These are phyloP conservation scores for Ailanthus altissimus DNA, from an alignment of 345 rosid species.

Conservation along the genomic window DNA sequence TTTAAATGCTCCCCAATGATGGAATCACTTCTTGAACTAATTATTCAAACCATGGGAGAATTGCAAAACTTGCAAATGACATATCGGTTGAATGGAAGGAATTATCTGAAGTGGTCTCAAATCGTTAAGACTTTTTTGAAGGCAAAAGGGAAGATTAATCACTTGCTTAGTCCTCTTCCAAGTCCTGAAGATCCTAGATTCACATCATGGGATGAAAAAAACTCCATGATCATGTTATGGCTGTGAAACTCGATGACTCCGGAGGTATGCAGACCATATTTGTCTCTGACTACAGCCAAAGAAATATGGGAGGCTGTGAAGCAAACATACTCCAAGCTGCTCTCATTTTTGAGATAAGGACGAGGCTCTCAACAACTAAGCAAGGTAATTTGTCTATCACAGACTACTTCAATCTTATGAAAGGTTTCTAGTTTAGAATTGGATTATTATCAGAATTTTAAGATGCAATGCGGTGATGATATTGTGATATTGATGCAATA, in stretches of 20 bases:
- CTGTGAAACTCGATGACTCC: neutral
- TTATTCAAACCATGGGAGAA: too few relatives aligned
- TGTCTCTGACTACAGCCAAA: neutral
- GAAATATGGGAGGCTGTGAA: neutral
- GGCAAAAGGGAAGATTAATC: too few relatives aligned
- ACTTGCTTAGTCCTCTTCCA: too few relatives aligned
- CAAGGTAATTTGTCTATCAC: neutral
- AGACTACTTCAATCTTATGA: neutral
- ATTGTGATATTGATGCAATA: too few relatives aligned
- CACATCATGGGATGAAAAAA: neutral
- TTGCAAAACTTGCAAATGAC: too few relatives aligned
- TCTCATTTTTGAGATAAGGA: neutral
- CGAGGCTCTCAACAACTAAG: neutral
- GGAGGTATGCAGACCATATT: neutral
- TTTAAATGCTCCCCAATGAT: too few relatives aligned
- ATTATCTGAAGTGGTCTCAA: too few relatives aligned
- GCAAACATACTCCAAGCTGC: neutral
- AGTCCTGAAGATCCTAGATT: neutral
- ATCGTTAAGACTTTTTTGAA: too few relatives aligned
- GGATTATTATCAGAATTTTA: neutral
- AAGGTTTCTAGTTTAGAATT: too few relatives aligned
- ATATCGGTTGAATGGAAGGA: too few relatives aligned
- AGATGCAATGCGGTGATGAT: neutral
- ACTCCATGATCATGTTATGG: conserved; percentile 1
- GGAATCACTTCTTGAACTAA: too few relatives aligned